phyloP scores from a whole-genome alignment of 1,284 basidiomycete genomes.

The Salmacisia buchloeana region DNA sequence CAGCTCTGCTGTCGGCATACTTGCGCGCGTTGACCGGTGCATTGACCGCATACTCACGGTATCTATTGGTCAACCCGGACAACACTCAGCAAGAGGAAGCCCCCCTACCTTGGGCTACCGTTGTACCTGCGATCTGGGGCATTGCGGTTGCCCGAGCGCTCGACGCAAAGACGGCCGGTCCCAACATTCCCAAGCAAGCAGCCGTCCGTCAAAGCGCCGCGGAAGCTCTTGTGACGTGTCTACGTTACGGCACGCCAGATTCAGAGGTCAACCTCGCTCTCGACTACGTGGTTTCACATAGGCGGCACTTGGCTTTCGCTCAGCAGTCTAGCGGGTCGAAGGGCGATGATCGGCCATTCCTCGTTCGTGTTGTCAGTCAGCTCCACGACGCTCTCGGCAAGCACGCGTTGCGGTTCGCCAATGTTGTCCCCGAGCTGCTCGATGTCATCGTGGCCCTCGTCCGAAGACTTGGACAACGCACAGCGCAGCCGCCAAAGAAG shows the following conservation, averaged over 20 bases:
- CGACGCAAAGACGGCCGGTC: background rate
- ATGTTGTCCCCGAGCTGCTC: conserved; percentile 40
- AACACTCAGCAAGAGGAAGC: background rate
- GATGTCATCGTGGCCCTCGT: conserved; percentile 39
- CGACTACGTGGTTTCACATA: conserved; percentile 18
- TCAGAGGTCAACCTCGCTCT: conserved; percentile 28
- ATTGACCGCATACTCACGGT: conserved; percentile 43
- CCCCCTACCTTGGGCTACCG: background rate
- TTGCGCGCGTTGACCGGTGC: conserved; percentile 41
- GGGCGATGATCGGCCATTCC: conserved; percentile 17
- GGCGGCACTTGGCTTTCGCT: background rate
- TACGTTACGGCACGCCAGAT: conserved; percentile 43
- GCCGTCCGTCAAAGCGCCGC: conserved; percentile 2
- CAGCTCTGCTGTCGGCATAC: conserved; percentile 38
- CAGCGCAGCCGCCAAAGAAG: conserved; percentile 16
- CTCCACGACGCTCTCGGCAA: conserved; percentile 41
- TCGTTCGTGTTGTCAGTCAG: conserved; percentile 31
- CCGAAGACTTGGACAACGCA: conserved; percentile 32
- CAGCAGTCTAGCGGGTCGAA: conserved; percentile 13
- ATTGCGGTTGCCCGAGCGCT: background rate
- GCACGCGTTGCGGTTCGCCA: conserved; percentile 41
- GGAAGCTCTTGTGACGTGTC: background rate
- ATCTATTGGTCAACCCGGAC: conserved; percentile 3
- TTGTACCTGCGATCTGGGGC: background rate
- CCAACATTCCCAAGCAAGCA: background rate